Base-by-base conservation (phyloP, 2,329 filamentous ascomycete species). In the Trichoderma guizhouense region DNA sequence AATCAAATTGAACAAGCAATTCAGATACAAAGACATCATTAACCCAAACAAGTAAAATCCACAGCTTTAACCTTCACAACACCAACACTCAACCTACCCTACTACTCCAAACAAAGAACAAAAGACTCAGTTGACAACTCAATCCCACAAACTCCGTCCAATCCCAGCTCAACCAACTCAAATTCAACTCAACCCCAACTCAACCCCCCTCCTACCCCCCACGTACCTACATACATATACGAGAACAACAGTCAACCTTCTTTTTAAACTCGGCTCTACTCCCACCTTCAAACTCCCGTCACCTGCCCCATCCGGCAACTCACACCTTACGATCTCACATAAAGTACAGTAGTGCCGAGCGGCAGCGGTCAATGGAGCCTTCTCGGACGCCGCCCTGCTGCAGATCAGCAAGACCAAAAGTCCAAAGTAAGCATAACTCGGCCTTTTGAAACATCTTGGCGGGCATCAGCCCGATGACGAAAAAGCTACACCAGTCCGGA, bases 281-380 rank as follows among this genome's bases (percentile, higher is more conserved):
- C 51, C 15, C 57, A 69, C 39, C 67, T 69, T 36, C 36, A 12
- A 34, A 14, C 9, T 5, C 51, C 53, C 21, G 8, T 18, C 28
- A 68, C 67, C 55, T 69, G 57, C 67, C 67, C 43, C 36, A 69
- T 69, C 66, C 65, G 32, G 64, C 34, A 67, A 26, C 53, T 30
- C 28, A 24, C 12, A 26, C 7, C 15, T 26, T 34, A 63, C 60
- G 15, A 63, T 63, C 60, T 63, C 60, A 21, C 28, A 18, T 32
- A 30, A 1, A 18, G 15, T n/a, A 43, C 15, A 60, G 24, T 32
- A 60, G 8, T 60, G 28, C 28, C 55, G 18, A 32, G 28, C 28
- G 32, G 34, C 36, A 43, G 26, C 47, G n/a, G 47, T 53, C 47
- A 24, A 32, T 32, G 55, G 26, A 12, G 9, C 47, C 5, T 51